These are phyloP conservation scores for Solanum verrucosum DNA, from an alignment of 257 asterid species.

Conservation along the genomic window DNA sequence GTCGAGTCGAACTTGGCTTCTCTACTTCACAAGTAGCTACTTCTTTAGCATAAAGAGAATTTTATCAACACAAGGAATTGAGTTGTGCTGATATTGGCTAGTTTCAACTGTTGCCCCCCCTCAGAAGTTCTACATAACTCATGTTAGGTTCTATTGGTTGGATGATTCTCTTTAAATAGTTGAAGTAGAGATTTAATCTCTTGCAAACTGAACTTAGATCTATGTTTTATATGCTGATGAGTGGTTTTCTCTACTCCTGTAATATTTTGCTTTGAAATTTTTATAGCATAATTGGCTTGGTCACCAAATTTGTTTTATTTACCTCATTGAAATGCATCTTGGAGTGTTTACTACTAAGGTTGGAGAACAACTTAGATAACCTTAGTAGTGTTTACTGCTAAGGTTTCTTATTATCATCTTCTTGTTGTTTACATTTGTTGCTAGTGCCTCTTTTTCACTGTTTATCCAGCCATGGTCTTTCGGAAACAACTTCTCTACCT, in stretches of 20 bases:
- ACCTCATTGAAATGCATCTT: neutral
- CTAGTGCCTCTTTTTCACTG: neutral
- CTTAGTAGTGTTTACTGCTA: neutral
- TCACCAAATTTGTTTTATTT: neutral
- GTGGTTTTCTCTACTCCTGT: neutral
- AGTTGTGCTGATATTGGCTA: neutral
- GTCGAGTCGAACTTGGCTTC: conserved; percentile 56
- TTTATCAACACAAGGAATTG: neutral
- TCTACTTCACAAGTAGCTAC: conserved; percentile 36
- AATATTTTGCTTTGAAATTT: neutral
- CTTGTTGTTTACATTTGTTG: neutral
- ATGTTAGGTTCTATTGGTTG: neutral
- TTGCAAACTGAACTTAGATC: neutral
- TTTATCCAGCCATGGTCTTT: neutral
- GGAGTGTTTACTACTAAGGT: neutral
- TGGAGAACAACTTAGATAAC: neutral
- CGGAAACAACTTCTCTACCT: neutral
- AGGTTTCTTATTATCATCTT: neutral
- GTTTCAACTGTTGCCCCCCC: no score
- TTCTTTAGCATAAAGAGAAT: neutral
- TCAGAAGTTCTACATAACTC: neutral
- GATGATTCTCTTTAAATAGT: neutral
- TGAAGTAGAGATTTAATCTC: neutral
- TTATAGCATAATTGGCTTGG: neutral
- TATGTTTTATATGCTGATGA: neutral